Evolutionary conservation across 176 grass and related monocot species (phyloP).

Genomic region (Paspalum notatum): DNA sequence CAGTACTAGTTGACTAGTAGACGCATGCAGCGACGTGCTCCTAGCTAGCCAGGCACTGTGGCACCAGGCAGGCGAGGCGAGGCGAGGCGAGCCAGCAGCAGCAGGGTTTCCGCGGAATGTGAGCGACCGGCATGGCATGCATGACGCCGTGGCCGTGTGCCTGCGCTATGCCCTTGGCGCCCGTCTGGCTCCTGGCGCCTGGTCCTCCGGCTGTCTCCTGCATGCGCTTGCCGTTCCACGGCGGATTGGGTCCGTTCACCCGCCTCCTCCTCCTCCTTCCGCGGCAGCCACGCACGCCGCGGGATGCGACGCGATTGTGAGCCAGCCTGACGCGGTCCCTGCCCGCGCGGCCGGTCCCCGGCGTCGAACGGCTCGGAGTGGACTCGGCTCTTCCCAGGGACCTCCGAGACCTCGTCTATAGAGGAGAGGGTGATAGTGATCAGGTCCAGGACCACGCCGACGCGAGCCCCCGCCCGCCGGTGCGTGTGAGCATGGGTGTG

Average conservation of each 20-base stretch:
- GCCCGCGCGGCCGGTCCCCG: background rate
- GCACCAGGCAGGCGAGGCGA: background rate
- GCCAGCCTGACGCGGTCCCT: conserved; percentile 4
- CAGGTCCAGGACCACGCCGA: background rate
- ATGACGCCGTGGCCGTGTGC: no score
- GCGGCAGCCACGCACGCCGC: background rate
- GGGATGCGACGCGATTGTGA: background rate
- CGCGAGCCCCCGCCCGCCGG: background rate
- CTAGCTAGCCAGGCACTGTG: background rate
- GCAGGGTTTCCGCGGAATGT: background rate
- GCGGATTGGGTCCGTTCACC: no score
- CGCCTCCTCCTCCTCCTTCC: no score
- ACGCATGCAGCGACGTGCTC: background rate
- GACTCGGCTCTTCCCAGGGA: background rate
- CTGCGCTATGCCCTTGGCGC: background rate
- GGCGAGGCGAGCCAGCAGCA: background rate
- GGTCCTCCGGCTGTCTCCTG: background rate
- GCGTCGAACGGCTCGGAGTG: background rate
- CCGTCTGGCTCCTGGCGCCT: background rate
- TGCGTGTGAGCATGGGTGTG: background rate
- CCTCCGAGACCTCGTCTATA: background rate
- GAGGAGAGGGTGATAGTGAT: no score
- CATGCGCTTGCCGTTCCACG: background rate
- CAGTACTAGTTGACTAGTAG: no score
- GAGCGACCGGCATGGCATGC: background rate